Conservation (phyloP, 306 rosid species). For the Inga laurina region DNA sequence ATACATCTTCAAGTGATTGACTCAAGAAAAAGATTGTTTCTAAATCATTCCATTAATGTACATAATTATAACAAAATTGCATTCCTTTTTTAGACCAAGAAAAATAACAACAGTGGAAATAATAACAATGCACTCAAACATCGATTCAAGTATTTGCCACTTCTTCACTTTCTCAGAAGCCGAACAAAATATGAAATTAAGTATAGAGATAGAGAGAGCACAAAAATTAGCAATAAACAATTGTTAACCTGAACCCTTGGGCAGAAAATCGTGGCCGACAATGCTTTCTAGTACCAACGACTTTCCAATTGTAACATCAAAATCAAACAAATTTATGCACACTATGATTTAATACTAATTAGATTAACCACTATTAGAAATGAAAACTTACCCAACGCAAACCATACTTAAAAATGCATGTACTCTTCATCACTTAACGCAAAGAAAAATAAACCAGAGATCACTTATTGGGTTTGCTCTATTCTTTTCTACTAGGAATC, state of each 20-base stretch:
- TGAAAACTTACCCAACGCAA: no score
- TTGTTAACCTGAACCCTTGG: slow-evolving; percentile 63
- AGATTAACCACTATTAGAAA: no score
- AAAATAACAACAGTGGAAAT: neutral
- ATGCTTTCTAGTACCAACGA: slow-evolving; percentile 66
- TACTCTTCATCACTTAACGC: no score
- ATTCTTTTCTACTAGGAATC: no score
- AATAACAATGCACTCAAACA: neutral
- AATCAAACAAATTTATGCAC: no score
- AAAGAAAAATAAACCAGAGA: no score
- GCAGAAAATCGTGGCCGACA: slow-evolving; percentile 73
- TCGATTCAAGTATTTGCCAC: neutral
- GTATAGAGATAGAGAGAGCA: neutral
- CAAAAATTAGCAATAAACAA: neutral
- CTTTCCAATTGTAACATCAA: no score
- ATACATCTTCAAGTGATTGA: neutral
- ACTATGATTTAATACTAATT: no score
- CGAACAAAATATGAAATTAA: slow-evolving; percentile 19
- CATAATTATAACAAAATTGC: neutral
- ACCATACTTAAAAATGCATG: no score
- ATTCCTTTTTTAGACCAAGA: neutral
- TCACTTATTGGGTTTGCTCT: no score
- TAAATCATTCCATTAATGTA: neutral
- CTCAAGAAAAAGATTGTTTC: no score
- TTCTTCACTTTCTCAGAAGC: slow-evolving; percentile 23